Evolutionary conservation across 805 yeast species (phyloP), one percentile per base, ranked within the genome.

Genomic region (Ogataea ramenticola): DNA sequence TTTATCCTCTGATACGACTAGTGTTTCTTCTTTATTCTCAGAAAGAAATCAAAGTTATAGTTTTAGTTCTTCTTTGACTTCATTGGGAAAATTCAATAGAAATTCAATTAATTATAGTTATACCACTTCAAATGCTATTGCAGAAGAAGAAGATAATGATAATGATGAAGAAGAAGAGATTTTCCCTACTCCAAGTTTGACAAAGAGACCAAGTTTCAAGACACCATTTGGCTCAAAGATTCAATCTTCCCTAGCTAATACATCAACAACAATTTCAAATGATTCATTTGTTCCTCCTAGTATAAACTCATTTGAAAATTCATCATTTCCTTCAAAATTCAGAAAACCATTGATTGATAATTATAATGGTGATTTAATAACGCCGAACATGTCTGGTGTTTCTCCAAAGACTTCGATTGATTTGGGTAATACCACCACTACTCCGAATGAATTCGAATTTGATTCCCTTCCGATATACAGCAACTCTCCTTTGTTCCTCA

Each of bases 401-500:
- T 46, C 48, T 31, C 52, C 48, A 7, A 48, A 48, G 38, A 45
- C 47, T 8, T 49, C 49, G 11, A 33, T 50, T 6, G 55, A 47
- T 26, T 27, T 46, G 32, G 12, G 32, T 29, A 29, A 29, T 14
- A 11, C 17, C 37, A 34, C 2, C 21, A 36, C 4, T 8, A 29
- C 7, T 29, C 5, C 12, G 12, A 29, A 29, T 29, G 32, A 14
- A 29, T 46, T 41, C 3, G 45, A 41, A 14, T 41, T 24, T 10
- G 27, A 24, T 24, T 24, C 27, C 27, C 27, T 45, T 12, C 46
- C 70, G 66, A 66, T 53, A 64, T 66, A 54, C 36, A 60, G 56
- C 53, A 60, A 58, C 39, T 42, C 54, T 34, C 57, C 54, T 14
- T 49, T 48, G 4, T 65, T 67, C 54, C 44, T 67, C 27, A 69